Base-by-base conservation (phyloP, 768 basidiomycete genomes). In the Phylloporus arenicola region DNA sequence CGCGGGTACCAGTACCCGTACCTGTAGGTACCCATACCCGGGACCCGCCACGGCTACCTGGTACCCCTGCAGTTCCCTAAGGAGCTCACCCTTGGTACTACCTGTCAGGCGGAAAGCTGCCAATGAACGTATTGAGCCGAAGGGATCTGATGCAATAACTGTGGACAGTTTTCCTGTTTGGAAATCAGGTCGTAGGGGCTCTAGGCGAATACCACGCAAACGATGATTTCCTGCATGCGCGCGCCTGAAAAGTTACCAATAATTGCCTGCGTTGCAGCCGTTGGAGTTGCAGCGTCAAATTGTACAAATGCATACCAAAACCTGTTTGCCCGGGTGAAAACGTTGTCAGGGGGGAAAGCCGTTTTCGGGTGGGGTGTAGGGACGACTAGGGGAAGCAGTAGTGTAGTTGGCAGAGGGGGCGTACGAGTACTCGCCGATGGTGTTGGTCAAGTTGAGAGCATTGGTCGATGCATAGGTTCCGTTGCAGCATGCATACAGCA, bases 181-280 rank as follows among this genome's bases (percentile, higher is more conserved):
- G 6, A 84, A 76, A 68, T 98, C 95, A 25, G 91, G 87, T 48
- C 91, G 82, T 53, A 97, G 70, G 19, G 98, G 83, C 68, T 96
- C 92, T 43, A 99, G 76, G 46, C 92, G 83, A 31, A 92, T 93
- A 43, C 95, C 96, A 68, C 89, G 83, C 31, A 87, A 37, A 93
- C 78, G 51, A 96, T 85, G 54, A 99, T 94, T 75, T 99, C 95
- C 65, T 98, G 96, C 53, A 91, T 83, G 55, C 90, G 74, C 1
- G 86, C 84, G 30, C 95, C 95, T 49, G 91, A 92, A 72, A 97
- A 97, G 66, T 94, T 94, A 54, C 95, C 95, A 48, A 95, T 92
- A 50, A 91, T 82, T 37, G 92, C 86, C 68, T 86, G 84, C 31
- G 83, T 80, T 55, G 83, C 80, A 39, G 90, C 81, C 24, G 90